These are phyloP conservation scores for Pholiota microspora DNA, from an alignment of 768 basidiomycete species.

Conservation along the genomic window DNA sequence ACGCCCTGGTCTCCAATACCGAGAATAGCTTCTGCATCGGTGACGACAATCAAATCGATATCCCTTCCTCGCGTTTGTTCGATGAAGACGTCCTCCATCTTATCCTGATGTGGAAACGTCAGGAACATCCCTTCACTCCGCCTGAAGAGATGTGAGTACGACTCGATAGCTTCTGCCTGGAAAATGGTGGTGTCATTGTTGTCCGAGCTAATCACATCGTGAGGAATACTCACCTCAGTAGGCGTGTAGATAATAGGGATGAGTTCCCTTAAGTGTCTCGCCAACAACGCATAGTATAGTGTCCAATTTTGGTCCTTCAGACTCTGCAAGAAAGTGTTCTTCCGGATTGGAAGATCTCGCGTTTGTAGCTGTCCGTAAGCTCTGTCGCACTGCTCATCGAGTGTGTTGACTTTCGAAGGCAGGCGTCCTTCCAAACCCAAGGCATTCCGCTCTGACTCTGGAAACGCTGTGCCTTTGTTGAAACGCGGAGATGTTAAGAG, in stretches of 20 bases:
- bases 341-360: constrained; percentile 36
- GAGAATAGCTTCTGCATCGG: constrained; percentile 83
- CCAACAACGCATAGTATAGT: constrained; percentile 70
- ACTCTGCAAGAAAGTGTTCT: constrained; percentile 77
- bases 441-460: constrained; percentile 57
- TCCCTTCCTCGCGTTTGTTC: constrained; percentile 59
- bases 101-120: constrained; percentile 54
- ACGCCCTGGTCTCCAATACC: constrained; percentile 71
- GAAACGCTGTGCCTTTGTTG: constrained; percentile 84
- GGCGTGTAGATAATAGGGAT: constrained; percentile 81
- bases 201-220: background rate
- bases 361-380: constrained; percentile 63
- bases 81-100: constrained; percentile 77
- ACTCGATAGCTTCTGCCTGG: constrained; percentile 76
- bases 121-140: constrained; percentile 77
- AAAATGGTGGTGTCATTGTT: background rate
- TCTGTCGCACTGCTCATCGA: constrained; percentile 74
- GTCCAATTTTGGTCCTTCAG: constrained; percentile 82
- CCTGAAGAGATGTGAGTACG: constrained; percentile 84
- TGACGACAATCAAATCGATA: constrained; percentile 79
- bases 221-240: constrained; percentile 50
- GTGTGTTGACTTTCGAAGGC: constrained; percentile 52
- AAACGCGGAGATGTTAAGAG: constrained; percentile 65
- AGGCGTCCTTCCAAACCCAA: constrained; percentile 61
- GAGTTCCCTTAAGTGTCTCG: constrained; percentile 58